Conservation (phyloP, 805 yeast species). For the Candida arabinofermentans region DNA sequence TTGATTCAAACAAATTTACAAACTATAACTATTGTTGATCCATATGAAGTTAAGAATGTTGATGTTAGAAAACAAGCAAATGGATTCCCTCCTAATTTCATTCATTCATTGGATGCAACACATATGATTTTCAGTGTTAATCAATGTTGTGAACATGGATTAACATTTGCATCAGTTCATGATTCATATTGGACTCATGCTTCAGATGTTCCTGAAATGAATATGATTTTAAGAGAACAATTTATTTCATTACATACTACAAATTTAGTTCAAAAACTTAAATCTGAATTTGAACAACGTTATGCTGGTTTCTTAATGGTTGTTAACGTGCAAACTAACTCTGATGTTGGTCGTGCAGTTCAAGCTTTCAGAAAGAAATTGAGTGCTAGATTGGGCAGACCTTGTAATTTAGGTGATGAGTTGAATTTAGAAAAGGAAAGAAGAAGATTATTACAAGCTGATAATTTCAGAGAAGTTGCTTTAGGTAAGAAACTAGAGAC, state of each 20-base stretch:
- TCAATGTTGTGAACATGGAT: constrained; percentile 58
- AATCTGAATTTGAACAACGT: constrained; percentile 76
- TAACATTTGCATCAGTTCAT: constrained; percentile 91
- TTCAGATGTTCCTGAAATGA: constrained; percentile 71
- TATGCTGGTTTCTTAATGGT: constrained; percentile 68
- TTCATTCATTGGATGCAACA: constrained; percentile 94
- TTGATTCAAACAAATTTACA: constrained; percentile 81
- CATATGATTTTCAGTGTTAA: constrained; percentile 91
- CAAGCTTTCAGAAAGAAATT: constrained; percentile 45
- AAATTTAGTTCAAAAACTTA: constrained; percentile 65
- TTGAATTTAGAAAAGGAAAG: constrained; percentile 66
- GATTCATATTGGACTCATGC: constrained; percentile 99
- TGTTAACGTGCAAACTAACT: constrained; percentile 47
- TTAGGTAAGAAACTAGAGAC: constrained; percentile 59
- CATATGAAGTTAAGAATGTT: constrained; percentile 77
- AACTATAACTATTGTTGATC: constrained; percentile 82
- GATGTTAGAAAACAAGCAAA: constrained; percentile 85
- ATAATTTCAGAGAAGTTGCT: constrained; percentile 43
- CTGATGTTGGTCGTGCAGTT: constrained; percentile 50
- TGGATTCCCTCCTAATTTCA: constrained; percentile 94
- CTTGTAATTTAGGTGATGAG: constrained; percentile 67
- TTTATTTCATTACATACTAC: constrained; percentile 75
- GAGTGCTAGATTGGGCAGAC: constrained; percentile 47
- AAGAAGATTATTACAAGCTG: constrained; percentile 48
- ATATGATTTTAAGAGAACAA: constrained; percentile 62